Evolutionary conservation across 129 eudicot genomes (phyloP).

Genomic region (Solidago caesia): DNA sequence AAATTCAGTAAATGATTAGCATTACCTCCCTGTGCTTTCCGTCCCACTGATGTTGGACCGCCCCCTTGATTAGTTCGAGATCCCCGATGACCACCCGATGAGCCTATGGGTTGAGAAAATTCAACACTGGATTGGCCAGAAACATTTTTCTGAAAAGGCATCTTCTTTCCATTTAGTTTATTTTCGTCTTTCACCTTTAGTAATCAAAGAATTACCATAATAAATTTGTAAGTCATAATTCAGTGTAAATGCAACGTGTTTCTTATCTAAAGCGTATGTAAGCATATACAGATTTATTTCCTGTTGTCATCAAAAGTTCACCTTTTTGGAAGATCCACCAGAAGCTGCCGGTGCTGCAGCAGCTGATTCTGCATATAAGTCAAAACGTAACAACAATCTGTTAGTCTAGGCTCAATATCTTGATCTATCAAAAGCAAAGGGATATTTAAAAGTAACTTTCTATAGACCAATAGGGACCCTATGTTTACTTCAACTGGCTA

Average conservation of each 20-base stretch:
- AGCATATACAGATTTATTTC: neutral
- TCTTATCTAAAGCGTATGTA: neutral
- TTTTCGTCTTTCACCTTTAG: conserved; percentile 46
- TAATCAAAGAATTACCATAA: neutral
- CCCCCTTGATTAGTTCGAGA: conserved; percentile 40
- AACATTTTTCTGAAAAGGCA: conserved; percentile 30
- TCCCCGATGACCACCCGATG: conserved; percentile 36
- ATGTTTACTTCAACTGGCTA: neutral
- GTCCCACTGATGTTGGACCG: conserved; percentile 46
- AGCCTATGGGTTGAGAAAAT: conserved; percentile 35
- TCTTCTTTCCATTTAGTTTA: conserved; percentile 36
- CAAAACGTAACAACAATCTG: neutral
- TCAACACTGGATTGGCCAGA: conserved; percentile 38
- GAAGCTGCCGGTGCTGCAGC: conserved; percentile 38
- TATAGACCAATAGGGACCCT: no score
- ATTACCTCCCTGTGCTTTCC: conserved; percentile 62
- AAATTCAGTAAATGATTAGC: conserved; percentile 91
- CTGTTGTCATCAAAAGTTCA: neutral
- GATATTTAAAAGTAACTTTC: no score
- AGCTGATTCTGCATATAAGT: conserved; percentile 38
- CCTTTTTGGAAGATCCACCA: conserved; percentile 74
- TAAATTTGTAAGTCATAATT: conserved; percentile 1
- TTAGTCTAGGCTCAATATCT: neutral
- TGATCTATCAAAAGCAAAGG: neutral
- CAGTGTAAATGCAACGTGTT: neutral